Evolutionary conservation across 2,329 filamentous ascomycete species (phyloP).

Genomic region (Pseudohalonectria lignicola): DNA sequence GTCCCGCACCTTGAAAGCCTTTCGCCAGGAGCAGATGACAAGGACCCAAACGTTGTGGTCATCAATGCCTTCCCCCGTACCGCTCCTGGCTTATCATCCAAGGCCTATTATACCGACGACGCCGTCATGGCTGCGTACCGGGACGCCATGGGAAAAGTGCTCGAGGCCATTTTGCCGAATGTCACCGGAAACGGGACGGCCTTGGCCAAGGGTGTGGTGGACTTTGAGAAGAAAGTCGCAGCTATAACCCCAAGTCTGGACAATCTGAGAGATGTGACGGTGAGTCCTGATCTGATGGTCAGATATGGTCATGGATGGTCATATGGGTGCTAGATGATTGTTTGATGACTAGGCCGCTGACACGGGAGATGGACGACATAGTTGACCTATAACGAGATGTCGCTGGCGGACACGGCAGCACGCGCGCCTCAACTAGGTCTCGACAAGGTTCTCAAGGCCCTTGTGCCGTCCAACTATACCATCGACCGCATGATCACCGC

Average conservation of each 20-base stretch:
- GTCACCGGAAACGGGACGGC: not conserved
- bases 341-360: too few relatives aligned
- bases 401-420: slow-evolving; percentile 39
- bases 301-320: too few relatives aligned
- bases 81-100: slow-evolving; percentile 48
- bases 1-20: slow-evolving; percentile 26
- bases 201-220: slow-evolving; percentile 29
- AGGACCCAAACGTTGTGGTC: slow-evolving; percentile 25
- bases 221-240: slow-evolving; percentile 52
- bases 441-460: slow-evolving; percentile 34
- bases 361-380: too few relatives aligned
- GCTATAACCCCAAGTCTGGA: slow-evolving; percentile 33
- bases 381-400: slow-evolving; percentile 56
- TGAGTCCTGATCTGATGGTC: too few relatives aligned
- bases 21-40: slow-evolving; percentile 28
- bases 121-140: slow-evolving; percentile 41
- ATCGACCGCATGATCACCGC: slow-evolving; percentile 44
- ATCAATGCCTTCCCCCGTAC: slow-evolving; percentile 29
- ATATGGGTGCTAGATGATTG: too few relatives aligned
- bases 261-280: not conserved
- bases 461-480: slow-evolving; percentile 39
- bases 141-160: slow-evolving; percentile 26
- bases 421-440: slow-evolving; percentile 47
- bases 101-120: slow-evolving; percentile 48
- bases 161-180: slow-evolving; percentile 14